These are phyloP conservation scores for Nitzschia sp. DNA, from an alignment of 108 stramenopile species.

Conservation along the genomic window DNA sequence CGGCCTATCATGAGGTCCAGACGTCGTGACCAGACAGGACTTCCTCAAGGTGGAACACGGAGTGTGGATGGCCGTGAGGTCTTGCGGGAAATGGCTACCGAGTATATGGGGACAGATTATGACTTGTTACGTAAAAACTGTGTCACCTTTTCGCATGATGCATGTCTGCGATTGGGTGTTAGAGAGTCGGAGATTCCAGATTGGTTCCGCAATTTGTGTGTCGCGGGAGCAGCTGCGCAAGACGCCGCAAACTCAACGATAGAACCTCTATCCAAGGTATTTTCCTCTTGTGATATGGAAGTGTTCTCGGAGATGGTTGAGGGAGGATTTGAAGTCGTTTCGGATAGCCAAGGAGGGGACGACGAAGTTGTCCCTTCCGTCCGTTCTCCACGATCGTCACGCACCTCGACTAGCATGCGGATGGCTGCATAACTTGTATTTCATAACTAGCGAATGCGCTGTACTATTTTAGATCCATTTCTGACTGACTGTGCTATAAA, in stretches of 20 bases:
- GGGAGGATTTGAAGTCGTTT: slow-evolving; percentile 9
- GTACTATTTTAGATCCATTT: too few relatives aligned
- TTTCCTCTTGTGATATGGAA: slow-evolving; percentile 21
- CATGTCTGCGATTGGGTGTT: slow-evolving; percentile 67
- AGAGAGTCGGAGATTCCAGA: slow-evolving; percentile 74
- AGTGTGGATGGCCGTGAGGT: slow-evolving; percentile 57
- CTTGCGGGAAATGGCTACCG: slow-evolving; percentile 61
- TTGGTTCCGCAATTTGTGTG: slow-evolving; percentile 77
- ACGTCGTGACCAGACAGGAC: not conserved
- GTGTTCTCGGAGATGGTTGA: slow-evolving; percentile 8
- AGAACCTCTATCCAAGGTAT: slow-evolving; percentile 15
- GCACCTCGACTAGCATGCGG: too few relatives aligned
- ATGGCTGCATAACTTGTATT: too few relatives aligned
- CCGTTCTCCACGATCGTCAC: too few relatives aligned
- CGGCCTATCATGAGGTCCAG: slow-evolving; percentile 22
- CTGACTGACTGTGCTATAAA: too few relatives aligned
- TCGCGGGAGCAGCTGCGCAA: slow-evolving; percentile 65
- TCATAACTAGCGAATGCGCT: too few relatives aligned
- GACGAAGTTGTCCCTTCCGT: too few relatives aligned
- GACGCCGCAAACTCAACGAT: slow-evolving; percentile 46
- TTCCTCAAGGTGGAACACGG: slow-evolving; percentile 6
- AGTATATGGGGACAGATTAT: slow-evolving; percentile 77
- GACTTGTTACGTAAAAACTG: slow-evolving; percentile 82
- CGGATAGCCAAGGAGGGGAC: not conserved
- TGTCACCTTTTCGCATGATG: slow-evolving; percentile 80